These are phyloP conservation scores for Arachnomyces sp. DNA, from an alignment of 2,329 filamentous ascomycete genomes.

Conservation along the genomic window DNA sequence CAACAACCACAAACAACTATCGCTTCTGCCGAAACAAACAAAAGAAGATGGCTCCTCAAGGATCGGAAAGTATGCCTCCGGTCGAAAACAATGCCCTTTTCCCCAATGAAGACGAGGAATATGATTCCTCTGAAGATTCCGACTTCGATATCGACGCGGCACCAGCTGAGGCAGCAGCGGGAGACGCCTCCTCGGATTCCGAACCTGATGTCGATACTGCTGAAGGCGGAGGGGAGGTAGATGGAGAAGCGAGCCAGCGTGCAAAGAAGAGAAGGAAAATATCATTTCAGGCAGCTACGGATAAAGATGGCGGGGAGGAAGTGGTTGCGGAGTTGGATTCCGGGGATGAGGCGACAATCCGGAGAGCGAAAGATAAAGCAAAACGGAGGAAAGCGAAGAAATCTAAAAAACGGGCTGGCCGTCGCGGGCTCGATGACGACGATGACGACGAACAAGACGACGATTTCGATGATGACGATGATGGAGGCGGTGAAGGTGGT, in stretches of 20 bases:
- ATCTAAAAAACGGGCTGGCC: conserved; percentile 17
- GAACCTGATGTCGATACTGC: conserved; percentile 10
- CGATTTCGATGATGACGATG: conserved; percentile 25
- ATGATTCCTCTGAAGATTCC: conserved; percentile 37
- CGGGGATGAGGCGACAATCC: conserved; percentile 51
- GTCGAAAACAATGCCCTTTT: too few relatives aligned
- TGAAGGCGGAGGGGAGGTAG: conserved; percentile 26
- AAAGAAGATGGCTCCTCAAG: too few relatives aligned
- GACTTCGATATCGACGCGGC: conserved; percentile 35
- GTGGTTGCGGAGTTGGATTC: conserved; percentile 42
- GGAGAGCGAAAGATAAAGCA: conserved; percentile 28
- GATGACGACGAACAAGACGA: conserved; percentile 31
- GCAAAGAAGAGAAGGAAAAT: conserved; percentile 34
- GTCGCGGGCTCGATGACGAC: conserved; percentile 16
- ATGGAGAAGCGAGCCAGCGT: conserved; percentile 17
- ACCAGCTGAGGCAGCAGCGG: conserved; percentile 20
- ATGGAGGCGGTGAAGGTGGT: conserved; percentile 41
- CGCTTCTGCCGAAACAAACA: too few relatives aligned
- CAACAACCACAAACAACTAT: too few relatives aligned
- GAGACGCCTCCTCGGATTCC: conserved; percentile 9
- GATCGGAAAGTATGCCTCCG: too few relatives aligned
- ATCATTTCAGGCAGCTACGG: conserved; percentile 21
- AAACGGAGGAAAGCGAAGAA: conserved; percentile 31
- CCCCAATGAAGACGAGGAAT: conserved; percentile 24
- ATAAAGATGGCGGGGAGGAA: conserved; percentile 14